Evolutionary conservation across 1,284 basidiomycete species (phyloP).

Genomic region (Trichosporon faecale): DNA sequence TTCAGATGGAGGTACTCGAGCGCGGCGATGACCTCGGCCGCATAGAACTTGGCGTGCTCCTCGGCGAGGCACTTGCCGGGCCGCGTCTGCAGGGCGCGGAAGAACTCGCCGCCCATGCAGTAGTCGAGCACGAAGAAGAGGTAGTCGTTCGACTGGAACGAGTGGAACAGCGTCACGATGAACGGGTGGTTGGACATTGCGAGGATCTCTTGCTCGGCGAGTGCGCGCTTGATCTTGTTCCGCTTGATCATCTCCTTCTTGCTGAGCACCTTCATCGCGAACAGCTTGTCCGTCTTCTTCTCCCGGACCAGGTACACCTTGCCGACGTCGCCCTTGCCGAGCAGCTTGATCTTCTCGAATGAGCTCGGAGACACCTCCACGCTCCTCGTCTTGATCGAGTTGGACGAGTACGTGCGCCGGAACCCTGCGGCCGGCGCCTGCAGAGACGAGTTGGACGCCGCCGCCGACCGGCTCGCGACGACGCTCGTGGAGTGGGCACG

Average conservation of each 20-base stretch:
- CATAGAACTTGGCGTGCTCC: constrained; percentile 95
- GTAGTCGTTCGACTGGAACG: constrained; percentile 95
- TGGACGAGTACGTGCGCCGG: constrained; percentile 90
- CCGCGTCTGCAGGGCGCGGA: constrained; percentile 89
- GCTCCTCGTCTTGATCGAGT: constrained; percentile 90
- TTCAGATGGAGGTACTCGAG: constrained; percentile 98
- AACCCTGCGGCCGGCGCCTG: constrained; percentile 60
- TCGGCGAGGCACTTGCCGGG: constrained; percentile 95
- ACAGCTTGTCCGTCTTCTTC: constrained; percentile 89
- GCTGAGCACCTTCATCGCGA: constrained; percentile 95
- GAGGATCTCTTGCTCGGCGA: constrained; percentile 95
- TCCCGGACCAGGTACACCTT: constrained; percentile 93
- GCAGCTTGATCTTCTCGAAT: constrained; percentile 90
- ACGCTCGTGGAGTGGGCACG: constrained; percentile 32
- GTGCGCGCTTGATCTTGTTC: constrained; percentile 93
- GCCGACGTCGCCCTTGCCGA: constrained; percentile 93
- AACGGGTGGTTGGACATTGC: constrained; percentile 96
- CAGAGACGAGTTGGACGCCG: not conserved
- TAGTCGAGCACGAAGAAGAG: constrained; percentile 98
- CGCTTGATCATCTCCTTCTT: constrained; percentile 99
- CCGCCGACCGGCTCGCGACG: constrained; percentile 12
- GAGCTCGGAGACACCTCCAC: constrained; percentile 86
- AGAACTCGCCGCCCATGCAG: constrained; percentile 99
- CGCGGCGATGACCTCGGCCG: constrained; percentile 96
- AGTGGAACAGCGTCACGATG: constrained; percentile 95